Percentiles rank a stretch among this genome's conserved stretches.
phyloP scores from a whole-genome alignment of 2,329 filamentous ascomycete genomes.

The Plectosphaerella plurivora region DNA sequence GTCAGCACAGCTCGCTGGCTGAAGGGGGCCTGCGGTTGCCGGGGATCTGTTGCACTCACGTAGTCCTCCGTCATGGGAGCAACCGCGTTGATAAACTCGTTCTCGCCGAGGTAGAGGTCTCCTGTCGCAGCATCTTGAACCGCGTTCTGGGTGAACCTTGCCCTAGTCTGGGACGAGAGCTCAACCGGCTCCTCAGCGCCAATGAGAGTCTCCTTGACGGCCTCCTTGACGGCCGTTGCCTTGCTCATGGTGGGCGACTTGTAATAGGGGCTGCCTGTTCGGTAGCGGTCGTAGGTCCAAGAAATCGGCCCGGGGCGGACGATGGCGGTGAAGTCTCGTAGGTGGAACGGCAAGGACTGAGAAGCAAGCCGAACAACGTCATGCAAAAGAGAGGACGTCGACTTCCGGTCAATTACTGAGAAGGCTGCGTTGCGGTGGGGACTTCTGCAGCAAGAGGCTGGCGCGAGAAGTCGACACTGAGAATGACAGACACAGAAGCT shows the following conservation, averaged over 20 bases:
- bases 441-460: too few species aligned
- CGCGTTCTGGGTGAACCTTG: constrained; percentile 73
- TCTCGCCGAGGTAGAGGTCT: constrained; percentile 73
- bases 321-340: too few species aligned
- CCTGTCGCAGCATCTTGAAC: constrained; percentile 69
- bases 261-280: too few species aligned
- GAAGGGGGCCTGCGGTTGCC: background rate
- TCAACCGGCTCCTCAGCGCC: constrained; percentile 55
- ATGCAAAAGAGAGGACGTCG: too few species aligned
- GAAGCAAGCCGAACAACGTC: too few species aligned
- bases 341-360: too few species aligned
- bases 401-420: too few species aligned
- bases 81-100: constrained; percentile 89
- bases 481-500: too few species aligned
- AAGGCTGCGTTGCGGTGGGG: too few species aligned
- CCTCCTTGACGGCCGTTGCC: constrained; percentile 54
- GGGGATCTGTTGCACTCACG: constrained; percentile 51
- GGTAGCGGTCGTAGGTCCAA: too few species aligned
- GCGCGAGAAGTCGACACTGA: too few species aligned
- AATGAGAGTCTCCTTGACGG: constrained; percentile 75
- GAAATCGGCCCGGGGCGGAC: too few species aligned
- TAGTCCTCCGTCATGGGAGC: constrained; percentile 86
- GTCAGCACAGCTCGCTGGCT: background rate
- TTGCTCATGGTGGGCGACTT: constrained; percentile 29
- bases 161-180: constrained; percentile 70